Evolutionary conservation across 176 grass and related monocot genomes (phyloP).

Genomic region (Phragmites australis): DNA sequence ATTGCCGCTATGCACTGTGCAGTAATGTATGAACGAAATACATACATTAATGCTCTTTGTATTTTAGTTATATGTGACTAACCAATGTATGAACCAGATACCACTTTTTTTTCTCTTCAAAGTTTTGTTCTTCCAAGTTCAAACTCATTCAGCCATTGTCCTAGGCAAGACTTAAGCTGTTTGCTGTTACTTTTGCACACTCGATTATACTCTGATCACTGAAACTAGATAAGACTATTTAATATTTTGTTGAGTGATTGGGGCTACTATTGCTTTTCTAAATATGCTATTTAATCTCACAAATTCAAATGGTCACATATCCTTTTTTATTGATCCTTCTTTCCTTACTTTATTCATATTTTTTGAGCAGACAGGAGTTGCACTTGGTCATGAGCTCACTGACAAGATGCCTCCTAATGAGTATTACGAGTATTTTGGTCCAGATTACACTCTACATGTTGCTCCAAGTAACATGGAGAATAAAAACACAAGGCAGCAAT

Average conservation of each 20-base stretch:
- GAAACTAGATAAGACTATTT: background rate
- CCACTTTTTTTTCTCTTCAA: background rate
- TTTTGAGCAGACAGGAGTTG: conserved; percentile 80
- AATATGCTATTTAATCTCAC: background rate
- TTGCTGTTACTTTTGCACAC: background rate
- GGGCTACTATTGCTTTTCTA: conserved; percentile 20
- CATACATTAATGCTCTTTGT: background rate
- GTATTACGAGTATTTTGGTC: conserved; percentile 86
- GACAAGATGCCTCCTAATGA: conserved; percentile 81
- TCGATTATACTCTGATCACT: background rate
- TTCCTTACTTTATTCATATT: background rate
- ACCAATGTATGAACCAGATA: background rate
- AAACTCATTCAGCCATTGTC: background rate
- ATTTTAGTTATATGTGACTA: background rate
- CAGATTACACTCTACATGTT: conserved; percentile 72
- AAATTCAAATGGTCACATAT: background rate
- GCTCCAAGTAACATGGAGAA: conserved; percentile 95
- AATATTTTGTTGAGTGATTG: background rate
- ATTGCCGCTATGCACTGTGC: background rate
- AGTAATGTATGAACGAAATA: background rate
- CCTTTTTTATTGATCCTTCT: background rate
- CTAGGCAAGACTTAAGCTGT: background rate
- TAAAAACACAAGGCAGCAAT: conserved; percentile 62
- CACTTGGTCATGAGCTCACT: conserved; percentile 78
- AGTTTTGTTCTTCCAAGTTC: background rate